Evolutionary conservation across 352 stramenopile species (phyloP).

Genomic region (Globisporangium megalacanthum): DNA sequence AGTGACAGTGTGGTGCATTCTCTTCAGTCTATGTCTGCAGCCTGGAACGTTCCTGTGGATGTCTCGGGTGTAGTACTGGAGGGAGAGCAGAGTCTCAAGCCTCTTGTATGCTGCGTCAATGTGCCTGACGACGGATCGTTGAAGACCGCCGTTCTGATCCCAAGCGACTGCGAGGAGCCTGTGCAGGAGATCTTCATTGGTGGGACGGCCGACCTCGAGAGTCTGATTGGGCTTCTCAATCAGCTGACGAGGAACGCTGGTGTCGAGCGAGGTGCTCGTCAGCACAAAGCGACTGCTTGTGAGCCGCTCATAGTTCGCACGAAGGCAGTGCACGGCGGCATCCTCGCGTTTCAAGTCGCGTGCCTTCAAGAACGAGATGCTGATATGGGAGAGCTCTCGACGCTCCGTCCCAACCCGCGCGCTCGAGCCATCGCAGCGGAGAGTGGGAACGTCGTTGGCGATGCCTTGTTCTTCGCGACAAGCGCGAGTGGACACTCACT

Average conservation of each 20-base stretch:
- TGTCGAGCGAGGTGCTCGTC: background rate
- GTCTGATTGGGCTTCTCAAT: conserved; percentile 2
- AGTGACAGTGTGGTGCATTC: background rate
- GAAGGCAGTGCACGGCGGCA: conserved; percentile 11
- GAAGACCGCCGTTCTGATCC: conserved; percentile 25
- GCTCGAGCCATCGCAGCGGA: conserved; percentile 20
- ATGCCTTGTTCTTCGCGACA: conserved; percentile 18
- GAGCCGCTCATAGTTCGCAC: background rate
- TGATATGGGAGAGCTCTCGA: too few relatives aligned
- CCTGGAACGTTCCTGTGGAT: background rate
- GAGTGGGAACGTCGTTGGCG: conserved; percentile 8
- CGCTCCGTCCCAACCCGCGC: conserved; percentile 14
- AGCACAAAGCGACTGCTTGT: background rate
- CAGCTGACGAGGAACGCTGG: conserved; percentile 2
- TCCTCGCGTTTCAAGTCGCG: conserved; percentile 19
- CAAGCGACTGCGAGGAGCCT: conserved; percentile 15
- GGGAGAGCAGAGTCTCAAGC: background rate
- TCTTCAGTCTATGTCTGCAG: background rate
- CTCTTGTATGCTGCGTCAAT: background rate
- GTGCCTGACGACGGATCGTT: background rate
- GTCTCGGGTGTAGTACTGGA: background rate
- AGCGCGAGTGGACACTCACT: background rate
- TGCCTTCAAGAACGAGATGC: too few relatives aligned
- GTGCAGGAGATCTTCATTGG: conserved; percentile 32
- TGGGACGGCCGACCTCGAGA: background rate